These are phyloP conservation scores for Trametes polyzona DNA, from an alignment of 1,284 basidiomycete genomes.

Conservation along the genomic window DNA sequence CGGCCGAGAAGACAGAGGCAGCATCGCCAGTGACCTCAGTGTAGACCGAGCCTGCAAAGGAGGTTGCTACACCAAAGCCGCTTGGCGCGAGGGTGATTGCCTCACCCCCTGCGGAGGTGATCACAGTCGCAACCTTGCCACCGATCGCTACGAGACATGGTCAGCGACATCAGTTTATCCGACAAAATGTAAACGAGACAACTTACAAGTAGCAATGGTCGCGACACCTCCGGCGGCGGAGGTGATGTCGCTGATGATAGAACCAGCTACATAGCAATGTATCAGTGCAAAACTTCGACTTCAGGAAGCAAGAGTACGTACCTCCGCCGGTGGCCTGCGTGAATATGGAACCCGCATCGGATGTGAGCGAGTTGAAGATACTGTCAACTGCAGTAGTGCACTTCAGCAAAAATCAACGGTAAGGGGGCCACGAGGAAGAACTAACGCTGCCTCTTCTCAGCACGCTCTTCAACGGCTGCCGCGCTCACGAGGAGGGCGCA, in stretches of 20 bases:
- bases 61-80: slow-evolving; percentile 50
- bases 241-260: slow-evolving; percentile 29
- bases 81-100: slow-evolving; percentile 56
- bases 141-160: slow-evolving; percentile 43
- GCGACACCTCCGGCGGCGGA: slow-evolving; percentile 37
- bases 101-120: slow-evolving; percentile 53
- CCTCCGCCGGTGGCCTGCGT: slow-evolving; percentile 21
- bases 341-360: slow-evolving; percentile 33
- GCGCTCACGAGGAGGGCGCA: slow-evolving; percentile 18
- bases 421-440: not conserved
- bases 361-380: slow-evolving; percentile 35
- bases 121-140: slow-evolving; percentile 42
- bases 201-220: slow-evolving; percentile 50
- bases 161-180: not conserved
- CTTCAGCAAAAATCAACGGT: not conserved
- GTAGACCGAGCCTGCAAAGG: slow-evolving; percentile 54
- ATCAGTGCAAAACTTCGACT: not conserved
- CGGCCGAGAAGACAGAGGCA: slow-evolving; percentile 27
- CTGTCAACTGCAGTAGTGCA: slow-evolving; percentile 28
- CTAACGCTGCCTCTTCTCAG: slow-evolving; percentile 15
- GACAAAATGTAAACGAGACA: not conserved
- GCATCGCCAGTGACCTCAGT: slow-evolving; percentile 40
- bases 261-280: slow-evolving; percentile 15
- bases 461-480: slow-evolving; percentile 11
- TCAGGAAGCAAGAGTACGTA: not conserved